Conservation (phyloP, 2,329 filamentous ascomycete species). For the Venturia nashicola region DNA sequence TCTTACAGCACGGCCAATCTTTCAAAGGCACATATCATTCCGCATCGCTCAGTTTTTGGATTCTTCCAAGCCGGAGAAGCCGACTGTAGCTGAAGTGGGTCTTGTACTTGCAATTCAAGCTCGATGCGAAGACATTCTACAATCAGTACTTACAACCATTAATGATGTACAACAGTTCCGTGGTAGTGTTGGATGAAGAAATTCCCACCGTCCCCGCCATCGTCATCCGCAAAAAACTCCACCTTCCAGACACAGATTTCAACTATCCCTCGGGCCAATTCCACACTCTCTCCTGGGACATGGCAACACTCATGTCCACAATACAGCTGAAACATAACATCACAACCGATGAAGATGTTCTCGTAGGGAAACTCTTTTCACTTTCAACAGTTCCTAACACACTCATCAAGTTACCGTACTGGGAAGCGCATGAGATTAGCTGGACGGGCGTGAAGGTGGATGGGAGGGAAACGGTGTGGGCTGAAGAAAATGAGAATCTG, state of each 20-base stretch:
- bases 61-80: background rate
- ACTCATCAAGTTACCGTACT: background rate
- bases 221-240: conserved; percentile 13
- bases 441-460: background rate
- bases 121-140: conserved; percentile 23
- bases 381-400: background rate
- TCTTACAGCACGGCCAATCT: too few species aligned
- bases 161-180: background rate
- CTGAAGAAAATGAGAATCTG: background rate
- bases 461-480: conserved; percentile 7
- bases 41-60: background rate
- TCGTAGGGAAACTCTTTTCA: conserved; percentile 1
- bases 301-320: conserved; percentile 18
- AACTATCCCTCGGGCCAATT: conserved; percentile 20
- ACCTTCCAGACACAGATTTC: background rate
- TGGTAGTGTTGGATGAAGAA: background rate
- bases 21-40: too few species aligned
- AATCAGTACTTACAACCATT: conserved; percentile 17
- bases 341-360: conserved; percentile 6
- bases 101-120: background rate
- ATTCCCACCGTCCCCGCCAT: background rate
- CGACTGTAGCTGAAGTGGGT: background rate
- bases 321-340: conserved; percentile 15
- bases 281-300: conserved; percentile 24
- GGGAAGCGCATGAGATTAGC: background rate